A percentile compares a stretch with the other conserved stretches of the same genome.
phyloP scores from a whole-genome alignment of 306 rosid genomes.

The Cercis canadensis region DNA sequence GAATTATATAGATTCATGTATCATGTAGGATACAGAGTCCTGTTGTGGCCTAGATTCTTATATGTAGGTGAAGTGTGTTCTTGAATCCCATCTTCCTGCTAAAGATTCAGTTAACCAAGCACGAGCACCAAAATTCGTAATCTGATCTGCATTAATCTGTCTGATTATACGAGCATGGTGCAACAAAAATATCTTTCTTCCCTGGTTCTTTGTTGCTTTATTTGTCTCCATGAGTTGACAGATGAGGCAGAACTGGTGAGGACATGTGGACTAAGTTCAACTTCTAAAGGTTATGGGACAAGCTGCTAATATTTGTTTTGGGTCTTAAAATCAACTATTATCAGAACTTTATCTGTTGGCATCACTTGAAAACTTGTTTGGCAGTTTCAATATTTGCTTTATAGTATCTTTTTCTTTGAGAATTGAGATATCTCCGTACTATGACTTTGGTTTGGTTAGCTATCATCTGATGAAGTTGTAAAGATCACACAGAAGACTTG shows the following conservation, averaged over 20 bases:
- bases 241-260: conserved; percentile 34
- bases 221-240: conserved; percentile 39
- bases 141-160: conserved; percentile 37
- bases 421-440: background rate
- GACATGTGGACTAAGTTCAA: conserved; percentile 3
- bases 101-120: background rate
- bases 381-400: background rate
- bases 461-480: too few relatives aligned
- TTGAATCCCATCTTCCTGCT: background rate
- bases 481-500: too few relatives aligned
- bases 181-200: conserved; percentile 27
- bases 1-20: background rate
- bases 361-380: too few relatives aligned
- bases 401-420: background rate
- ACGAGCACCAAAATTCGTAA: conserved; percentile 46
- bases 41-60: background rate
- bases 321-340: background rate
- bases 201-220: conserved; percentile 18
- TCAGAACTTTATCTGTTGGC: background rate
- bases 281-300: background rate
- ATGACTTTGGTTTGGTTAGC: background rate
- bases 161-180: conserved; percentile 58
- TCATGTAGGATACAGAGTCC: background rate
- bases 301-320: background rate
- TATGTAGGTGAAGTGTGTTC: background rate